phyloP scores from a whole-genome alignment of 2,329 filamentous ascomycete genomes.

The Ophiostoma ips region DNA sequence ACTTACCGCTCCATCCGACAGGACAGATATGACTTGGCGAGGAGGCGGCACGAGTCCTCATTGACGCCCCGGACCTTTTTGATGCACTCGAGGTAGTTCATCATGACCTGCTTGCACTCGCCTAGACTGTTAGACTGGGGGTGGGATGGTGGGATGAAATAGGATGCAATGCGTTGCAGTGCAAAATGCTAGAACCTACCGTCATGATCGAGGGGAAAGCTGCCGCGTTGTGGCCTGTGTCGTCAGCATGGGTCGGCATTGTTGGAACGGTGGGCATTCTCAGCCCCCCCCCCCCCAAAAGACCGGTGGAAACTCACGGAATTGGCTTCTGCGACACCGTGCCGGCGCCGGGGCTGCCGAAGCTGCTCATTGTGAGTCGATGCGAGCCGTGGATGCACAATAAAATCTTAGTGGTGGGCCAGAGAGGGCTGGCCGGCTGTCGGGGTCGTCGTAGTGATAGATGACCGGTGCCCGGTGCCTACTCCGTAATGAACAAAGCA shows the following conservation, averaged over 20 bases:
- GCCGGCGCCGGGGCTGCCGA: conserved; percentile 17
- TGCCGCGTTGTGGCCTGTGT: conserved; percentile 70
- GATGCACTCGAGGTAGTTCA: conserved; percentile 72
- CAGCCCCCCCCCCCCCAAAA: too few species aligned
- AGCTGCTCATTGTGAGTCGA: conserved; percentile 16
- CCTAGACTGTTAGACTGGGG: conserved; percentile 34
- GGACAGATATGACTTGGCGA: conserved; percentile 77
- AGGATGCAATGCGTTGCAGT: neutral
- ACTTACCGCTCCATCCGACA: conserved; percentile 89
- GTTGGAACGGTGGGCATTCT: neutral
- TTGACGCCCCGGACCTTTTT: conserved; percentile 75
- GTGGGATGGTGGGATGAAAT: too few species aligned
- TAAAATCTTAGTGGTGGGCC: too few species aligned
- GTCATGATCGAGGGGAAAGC: conserved; percentile 93
- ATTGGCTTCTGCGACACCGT: conserved; percentile 18
- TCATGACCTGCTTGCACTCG: conserved; percentile 87
- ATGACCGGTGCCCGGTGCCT: neutral
- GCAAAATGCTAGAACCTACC: conserved; percentile 25
- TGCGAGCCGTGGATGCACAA: too few species aligned
- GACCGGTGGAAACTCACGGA: conserved; percentile 15
- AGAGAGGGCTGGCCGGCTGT: neutral
- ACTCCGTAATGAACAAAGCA: too few species aligned
- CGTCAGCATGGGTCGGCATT: neutral
- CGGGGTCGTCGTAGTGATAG: neutral
- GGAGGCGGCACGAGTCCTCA: conserved; percentile 65